Evolutionary conservation across 2,329 filamentous ascomycete species (phyloP), one percentile per base, ranked within the genome.

Genomic region (Rutstroemia sp.): DNA sequence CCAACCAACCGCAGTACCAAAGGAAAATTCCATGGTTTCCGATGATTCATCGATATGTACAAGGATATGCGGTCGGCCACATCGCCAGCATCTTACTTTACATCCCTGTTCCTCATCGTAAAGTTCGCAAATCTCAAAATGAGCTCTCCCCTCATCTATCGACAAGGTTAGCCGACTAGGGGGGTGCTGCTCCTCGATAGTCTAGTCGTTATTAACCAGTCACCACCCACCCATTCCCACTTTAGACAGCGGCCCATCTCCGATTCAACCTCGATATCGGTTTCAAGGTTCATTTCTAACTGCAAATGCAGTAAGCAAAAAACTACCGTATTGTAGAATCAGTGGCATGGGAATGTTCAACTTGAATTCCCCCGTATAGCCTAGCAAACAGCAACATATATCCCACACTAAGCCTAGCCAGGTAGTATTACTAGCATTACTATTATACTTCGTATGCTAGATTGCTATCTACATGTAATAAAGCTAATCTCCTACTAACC

Each of bases 101-200:
- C 23, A 45, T 38, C 54, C 54, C 34, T 51, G 38, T 19, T 27
- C 25, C 38, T 42, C 54, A 56, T 52, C 48, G 46, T 52, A 52
- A 56, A 37, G 12, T 37, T 52, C 54, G 54, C 54, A 56, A 51
- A 50, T 52, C 53, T 50, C 53, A 54, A 54, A 37, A 49, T 55
- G 38, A 49, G 38, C 46, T 42, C 27, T 34, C 52, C 45, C 52
- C 52, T 55, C 52, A 34, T 49, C 44, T 39, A 27, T 38, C 34
- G 19, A 27, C 30, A 27, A 34, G 21, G n/a, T 44, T 44, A 18
- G 1, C 10, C 21, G 30, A 34, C 30, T 10, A 34, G 30, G 30
- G 30, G 9, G 30, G 30, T 4, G 3, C 9, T 34, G 10, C 30
- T 34, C 30, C 30, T 34, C 30, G 30, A 12, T 34, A 12, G 12